Base-by-base conservation (phyloP, 768 basidiomycete genomes). In the Cyclocybe aegerita region DNA sequence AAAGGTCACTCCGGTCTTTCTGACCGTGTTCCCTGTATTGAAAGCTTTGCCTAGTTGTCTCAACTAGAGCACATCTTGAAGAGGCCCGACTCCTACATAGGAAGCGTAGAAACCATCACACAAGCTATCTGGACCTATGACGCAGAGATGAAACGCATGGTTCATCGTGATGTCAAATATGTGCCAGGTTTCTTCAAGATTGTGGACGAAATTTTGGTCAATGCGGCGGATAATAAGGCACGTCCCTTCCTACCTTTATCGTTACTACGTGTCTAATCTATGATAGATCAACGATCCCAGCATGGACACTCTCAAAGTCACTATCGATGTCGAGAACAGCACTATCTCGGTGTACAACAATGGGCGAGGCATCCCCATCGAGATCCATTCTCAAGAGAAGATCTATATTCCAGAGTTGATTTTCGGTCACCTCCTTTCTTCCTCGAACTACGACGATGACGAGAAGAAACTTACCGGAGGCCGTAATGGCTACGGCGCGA, bases 141-240 rank as follows among this genome's bases (percentile, higher is more conserved):
- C 66, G 75, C 81, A 1, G 86, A 85, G 33, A 82, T 73, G 35
- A 94, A 93, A 62, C 86, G 85, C 29, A 93, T 99, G 86, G 83
- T 83, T 1, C 70, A 83, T 60, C 79, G 87, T 61, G 93, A 85
- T 42, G 89, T 88, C 55, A 90, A 83, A 60, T 99, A 88, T 63
- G 95, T 98, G 2, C 97, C 97, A 0, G 97, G 95, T 46, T 96
- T 99, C 69, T 94, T 95, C 82, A 99, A 99, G 79, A 99, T 99
- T 61, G 88, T 99, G 10, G 97, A 99, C 62, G 97, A 99, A 72
- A 99, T 99, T 62, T 76, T 99, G 2, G 97, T 99, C 60, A 99
- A 99, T 68, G 97, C 97, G 15, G 97, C 97, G 3, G 97, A 99
- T 67, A 97, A 98, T 73, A 99, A 99, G 86, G 96, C 91, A 55